Percentiles rank a stretch among this genome's conserved stretches.
phyloP scores from a whole-genome alignment of 176 grass and related monocot genomes.

The Juncus inflexus region DNA sequence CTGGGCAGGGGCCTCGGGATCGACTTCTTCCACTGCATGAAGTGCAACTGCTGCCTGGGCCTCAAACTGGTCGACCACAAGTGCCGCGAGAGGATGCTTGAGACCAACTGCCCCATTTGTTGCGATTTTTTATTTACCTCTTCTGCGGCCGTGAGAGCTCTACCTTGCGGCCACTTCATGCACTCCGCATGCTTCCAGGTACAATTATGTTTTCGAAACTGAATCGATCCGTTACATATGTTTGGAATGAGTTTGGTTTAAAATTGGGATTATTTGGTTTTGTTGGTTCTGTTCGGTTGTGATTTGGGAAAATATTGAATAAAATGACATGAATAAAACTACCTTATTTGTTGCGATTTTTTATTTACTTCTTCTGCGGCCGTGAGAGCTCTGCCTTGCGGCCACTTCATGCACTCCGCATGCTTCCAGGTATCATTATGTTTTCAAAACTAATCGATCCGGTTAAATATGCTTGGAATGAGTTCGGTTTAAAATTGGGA shows the following conservation, averaged over 20 bases:
- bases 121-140: slow-evolving; percentile 98
- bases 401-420: slow-evolving; percentile 99
- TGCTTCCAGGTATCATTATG: slow-evolving; percentile 73
- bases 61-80: slow-evolving; percentile 89
- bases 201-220: background rate
- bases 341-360: slow-evolving; percentile 96
- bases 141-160: slow-evolving; percentile 76
- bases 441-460: no score
- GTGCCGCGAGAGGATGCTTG: slow-evolving; percentile 91
- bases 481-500: no score
- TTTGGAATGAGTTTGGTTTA: no score
- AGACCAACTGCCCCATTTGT: slow-evolving; percentile 97
- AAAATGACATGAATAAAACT: slow-evolving; percentile 84
- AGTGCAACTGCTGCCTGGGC: slow-evolving; percentile 98
- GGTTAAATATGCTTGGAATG: no score
- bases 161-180: slow-evolving; percentile 98
- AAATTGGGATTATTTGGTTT: no score
- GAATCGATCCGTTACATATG: no score
- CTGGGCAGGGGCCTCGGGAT: slow-evolving; percentile 91
- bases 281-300: no score
- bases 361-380: slow-evolving; percentile 90
- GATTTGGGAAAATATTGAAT: slow-evolving; percentile 18
- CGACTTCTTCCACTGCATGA: slow-evolving; percentile 99
- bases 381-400: slow-evolving; percentile 83
- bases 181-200: slow-evolving; percentile 99